These are phyloP conservation scores for Cantharellus anzutake DNA, from an alignment of 768 basidiomycete genomes.

Conservation along the genomic window DNA sequence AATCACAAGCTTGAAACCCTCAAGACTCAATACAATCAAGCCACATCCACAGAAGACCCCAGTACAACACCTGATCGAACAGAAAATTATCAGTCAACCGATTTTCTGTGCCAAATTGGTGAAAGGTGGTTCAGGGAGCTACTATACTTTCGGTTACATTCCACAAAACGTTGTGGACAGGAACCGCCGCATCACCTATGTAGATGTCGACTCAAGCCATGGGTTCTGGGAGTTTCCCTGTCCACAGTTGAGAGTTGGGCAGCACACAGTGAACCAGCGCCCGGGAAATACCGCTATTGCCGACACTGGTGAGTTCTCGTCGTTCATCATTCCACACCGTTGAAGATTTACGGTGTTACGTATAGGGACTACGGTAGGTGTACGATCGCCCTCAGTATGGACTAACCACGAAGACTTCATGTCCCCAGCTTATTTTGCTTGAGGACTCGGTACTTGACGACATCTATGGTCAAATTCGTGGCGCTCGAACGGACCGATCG, in stretches of 20 bases:
- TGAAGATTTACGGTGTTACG: not conserved
- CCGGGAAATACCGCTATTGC: constrained; percentile 4
- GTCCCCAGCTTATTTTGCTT: constrained; percentile 1
- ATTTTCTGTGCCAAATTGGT: constrained; percentile 7
- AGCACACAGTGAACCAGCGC: not conserved
- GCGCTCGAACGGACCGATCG: not conserved
- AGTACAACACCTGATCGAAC: constrained; percentile 5
- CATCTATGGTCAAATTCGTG: constrained; percentile 2
- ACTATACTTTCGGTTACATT: constrained; percentile 8
- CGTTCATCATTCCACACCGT: not conserved
- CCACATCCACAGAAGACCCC: constrained; percentile 3
- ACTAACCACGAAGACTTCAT: not conserved
- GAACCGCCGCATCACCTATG: not conserved
- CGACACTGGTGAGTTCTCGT: not conserved
- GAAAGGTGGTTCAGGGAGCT: constrained; percentile 3
- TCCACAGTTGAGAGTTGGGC: not conserved
- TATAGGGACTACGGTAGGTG: not conserved
- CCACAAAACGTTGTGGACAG: not conserved
- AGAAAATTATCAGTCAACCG: constrained; percentile 2
- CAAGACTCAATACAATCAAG: not conserved
- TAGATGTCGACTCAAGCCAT: not conserved
- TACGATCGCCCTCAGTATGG: not conserved
- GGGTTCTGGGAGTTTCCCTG: constrained; percentile 6
- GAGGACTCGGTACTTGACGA: not conserved
- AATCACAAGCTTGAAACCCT: not conserved